phyloP scores from a whole-genome alignment of 2,329 filamentous ascomycete species.

The Stemphylium vesicarium region DNA sequence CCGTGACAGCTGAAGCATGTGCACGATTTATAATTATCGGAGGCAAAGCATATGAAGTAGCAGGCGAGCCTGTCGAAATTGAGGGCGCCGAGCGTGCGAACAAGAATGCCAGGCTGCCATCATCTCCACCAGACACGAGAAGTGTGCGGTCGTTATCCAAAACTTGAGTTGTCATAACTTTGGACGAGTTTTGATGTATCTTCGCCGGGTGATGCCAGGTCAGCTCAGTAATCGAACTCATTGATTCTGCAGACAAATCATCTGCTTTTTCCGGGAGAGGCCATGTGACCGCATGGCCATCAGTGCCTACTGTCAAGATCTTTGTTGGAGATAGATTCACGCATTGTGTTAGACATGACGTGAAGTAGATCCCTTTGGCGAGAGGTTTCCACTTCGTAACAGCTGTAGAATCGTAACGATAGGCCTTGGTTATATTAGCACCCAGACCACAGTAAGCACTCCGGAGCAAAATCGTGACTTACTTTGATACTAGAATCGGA shows the following conservation, averaged over 20 bases:
- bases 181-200: conserved; percentile 83
- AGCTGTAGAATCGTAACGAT: conserved; percentile 44
- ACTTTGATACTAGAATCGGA: conserved; percentile 82
- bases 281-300: conserved; percentile 76
- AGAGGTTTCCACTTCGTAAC: conserved; percentile 46
- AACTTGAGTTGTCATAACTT: conserved; percentile 55
- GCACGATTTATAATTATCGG: conserved; percentile 61
- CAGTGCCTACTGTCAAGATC: conserved; percentile 76
- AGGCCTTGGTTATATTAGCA: conserved; percentile 49
- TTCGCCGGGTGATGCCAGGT: conserved; percentile 31
- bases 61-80: conserved; percentile 19
- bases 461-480: conserved; percentile 14
- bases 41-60: conserved; percentile 14
- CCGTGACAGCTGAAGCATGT: conserved; percentile 75
- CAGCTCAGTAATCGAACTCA: conserved; percentile 33
- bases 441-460: not conserved
- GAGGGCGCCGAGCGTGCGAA: conserved; percentile 3
- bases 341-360: conserved; percentile 73
- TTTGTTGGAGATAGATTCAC: conserved; percentile 47
- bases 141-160: conserved; percentile 51
- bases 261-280: conserved; percentile 36
- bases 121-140: conserved; percentile 82
- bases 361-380: conserved; percentile 52
- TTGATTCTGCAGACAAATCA: conserved; percentile 2
- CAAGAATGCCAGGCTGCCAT: conserved; percentile 73